These are phyloP conservation scores for Saccharomycopsis javanensis DNA, from an alignment of 805 yeast genomes.

Conservation along the genomic window DNA sequence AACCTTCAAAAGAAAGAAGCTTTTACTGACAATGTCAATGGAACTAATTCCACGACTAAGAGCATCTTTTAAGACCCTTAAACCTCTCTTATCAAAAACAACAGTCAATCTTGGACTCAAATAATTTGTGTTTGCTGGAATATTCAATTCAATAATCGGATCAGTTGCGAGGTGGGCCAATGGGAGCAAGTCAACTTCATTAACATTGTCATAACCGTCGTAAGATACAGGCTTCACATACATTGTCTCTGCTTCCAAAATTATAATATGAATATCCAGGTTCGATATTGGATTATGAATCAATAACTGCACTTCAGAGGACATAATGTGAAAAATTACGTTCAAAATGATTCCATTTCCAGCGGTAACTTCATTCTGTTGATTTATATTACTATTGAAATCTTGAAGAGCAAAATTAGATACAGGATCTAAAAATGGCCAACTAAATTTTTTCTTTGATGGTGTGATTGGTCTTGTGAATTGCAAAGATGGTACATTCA, in stretches of 20 bases:
- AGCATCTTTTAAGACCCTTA: slow-evolving; percentile 36
- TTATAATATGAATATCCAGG: slow-evolving; percentile 32
- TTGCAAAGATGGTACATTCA: background rate
- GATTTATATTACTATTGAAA: background rate
- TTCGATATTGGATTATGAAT: slow-evolving; percentile 46
- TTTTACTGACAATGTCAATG: slow-evolving; percentile 37
- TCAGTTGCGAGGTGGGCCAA: slow-evolving; percentile 3
- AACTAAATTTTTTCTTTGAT: background rate
- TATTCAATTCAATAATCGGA: slow-evolving; percentile 11
- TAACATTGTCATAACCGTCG: slow-evolving; percentile 25
- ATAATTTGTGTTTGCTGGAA: slow-evolving; percentile 29
- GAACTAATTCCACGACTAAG: slow-evolving; percentile 40
- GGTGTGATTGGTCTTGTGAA: background rate
- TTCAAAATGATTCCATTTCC: slow-evolving; percentile 35
- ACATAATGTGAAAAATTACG: slow-evolving; percentile 44
- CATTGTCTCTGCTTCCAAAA: slow-evolving; percentile 39
- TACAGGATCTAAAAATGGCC: background rate
- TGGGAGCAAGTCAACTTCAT: slow-evolving; percentile 14
- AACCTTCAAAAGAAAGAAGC: slow-evolving; percentile 32
- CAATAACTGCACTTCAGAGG: slow-evolving; percentile 44
- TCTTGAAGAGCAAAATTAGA: background rate
- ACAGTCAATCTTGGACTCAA: slow-evolving; percentile 43
- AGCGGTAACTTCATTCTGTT: background rate
- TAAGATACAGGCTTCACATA: slow-evolving; percentile 40
- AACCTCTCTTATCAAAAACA: slow-evolving; percentile 31